phyloP scores from a whole-genome alignment of 73 alveolate species.

The Blepharisma japonicum region DNA sequence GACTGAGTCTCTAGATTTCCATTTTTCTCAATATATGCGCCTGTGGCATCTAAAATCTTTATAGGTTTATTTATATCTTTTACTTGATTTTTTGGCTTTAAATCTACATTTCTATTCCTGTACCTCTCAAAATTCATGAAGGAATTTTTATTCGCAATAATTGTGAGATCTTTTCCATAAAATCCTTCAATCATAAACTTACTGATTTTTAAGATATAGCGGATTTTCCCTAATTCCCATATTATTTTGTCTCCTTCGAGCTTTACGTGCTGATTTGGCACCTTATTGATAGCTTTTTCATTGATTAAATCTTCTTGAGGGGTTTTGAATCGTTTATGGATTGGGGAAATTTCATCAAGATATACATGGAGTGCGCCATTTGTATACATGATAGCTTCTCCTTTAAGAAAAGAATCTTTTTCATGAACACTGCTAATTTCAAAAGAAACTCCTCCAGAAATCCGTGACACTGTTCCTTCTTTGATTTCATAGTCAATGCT shows the following conservation, averaged over 20 bases:
- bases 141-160: background rate
- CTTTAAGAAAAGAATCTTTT: background rate
- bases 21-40: too few species aligned
- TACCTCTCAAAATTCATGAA: constrained; percentile 15
- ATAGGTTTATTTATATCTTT: background rate
- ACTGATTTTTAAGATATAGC: background rate
- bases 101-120: background rate
- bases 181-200: constrained; percentile 13
- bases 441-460: background rate
- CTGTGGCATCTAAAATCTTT: too few species aligned
- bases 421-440: background rate
- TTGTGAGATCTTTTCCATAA: background rate
- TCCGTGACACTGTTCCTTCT: background rate
- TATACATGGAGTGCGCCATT: background rate
- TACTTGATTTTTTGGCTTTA: background rate
- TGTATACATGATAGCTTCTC: background rate
- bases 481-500: background rate
- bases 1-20: too few species aligned
- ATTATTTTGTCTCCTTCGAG: background rate
- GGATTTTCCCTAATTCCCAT: background rate
- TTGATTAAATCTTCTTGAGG: background rate
- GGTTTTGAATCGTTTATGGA: background rate
- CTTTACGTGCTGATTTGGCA: background rate
- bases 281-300: background rate
- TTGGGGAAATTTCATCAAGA: background rate